Base-by-base conservation (phyloP, 2,329 filamentous ascomycete species). In the Xylariaceae sp. region DNA sequence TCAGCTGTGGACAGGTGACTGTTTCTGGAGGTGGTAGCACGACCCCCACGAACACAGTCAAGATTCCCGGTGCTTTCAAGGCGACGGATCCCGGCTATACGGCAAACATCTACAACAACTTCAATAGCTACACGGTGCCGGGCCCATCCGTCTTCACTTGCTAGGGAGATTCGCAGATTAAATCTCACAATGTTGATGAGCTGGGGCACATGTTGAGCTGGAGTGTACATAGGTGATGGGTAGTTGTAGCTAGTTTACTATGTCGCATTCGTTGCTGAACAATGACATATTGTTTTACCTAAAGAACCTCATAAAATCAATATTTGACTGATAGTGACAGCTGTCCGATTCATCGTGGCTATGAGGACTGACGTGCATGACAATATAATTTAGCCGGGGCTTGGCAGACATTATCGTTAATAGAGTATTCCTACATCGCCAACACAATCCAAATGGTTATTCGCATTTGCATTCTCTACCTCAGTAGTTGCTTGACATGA, bases 1-100 rank as follows among this genome's bases (percentile, higher is more conserved):
- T 77, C 39, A 72, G 71, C 61, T 82, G 79, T 58, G 78, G 76
- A 1, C 79, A 82, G 60, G 65, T 81, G 63, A 76, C 73, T 21
- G 73, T 82, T 28, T 73, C 71, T 1, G 78, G 78, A 21, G 77
- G 78, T 24, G 72, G 73, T 12, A 73, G 64, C 65, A 64, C 63
- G 24, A 70, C 62, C 6, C 73, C 75, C 19, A 56, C 66, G 3
- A 68, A 73, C 7, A 76, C 74, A 0, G 72, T 68, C 26, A 67
- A 67, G 65, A 77, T 79, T 45, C 76, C 76, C n/a, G 77, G 76
- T 4, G 73, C 71, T 6, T 74, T 78, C 71, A 75, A 74, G 63
- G 69, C 68, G n/a, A 74, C 67, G 5, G 77, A 79, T 60, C 74
- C 77, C 0, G 78, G 78, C 16, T 79, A 69, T 47, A 70, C 68